Base-by-base conservation (phyloP, 139 green algal genomes). In the Zygnema cylindricum region DNA sequence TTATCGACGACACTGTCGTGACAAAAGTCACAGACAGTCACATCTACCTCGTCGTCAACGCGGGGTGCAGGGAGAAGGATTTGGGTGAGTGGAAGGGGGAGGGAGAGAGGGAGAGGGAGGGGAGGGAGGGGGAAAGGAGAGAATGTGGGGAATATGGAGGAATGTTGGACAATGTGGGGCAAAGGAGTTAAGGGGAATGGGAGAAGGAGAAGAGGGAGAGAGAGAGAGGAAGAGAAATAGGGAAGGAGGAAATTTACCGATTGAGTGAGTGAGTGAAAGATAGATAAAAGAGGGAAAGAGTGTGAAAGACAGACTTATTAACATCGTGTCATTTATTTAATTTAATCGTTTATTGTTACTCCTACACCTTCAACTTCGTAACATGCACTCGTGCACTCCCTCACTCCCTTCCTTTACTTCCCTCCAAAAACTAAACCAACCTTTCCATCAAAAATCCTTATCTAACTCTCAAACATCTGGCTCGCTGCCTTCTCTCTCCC, bases 31-130 rank as follows among this genome's bases (percentile, higher is more conserved):
- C 76, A 36, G 84, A 87, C 21, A 69, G 95, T 35, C 93, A 98
- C 42, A 88, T 99, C n/a, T 99, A 99, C 92, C 85, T 99, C 40
- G 97, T 99, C 22, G 92, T 99, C 41, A 99, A 99, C 89, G 97
- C 97, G 22, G 97, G 97, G 25, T 98, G 97, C 95, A 57, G 95
- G 25, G 96, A 99, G 0, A 99, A 99, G 93, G 97, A 99, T 92
- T 87, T 99, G 79, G 69, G 83, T 88, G 32, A 79, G 86, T n/a
- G n/a, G n/a, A n/a, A n/a, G n/a, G 55, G 21, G 1, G n/a, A n/a
- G n/a, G n/a, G n/a, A n/a, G n/a, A n/a, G n/a, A n/a, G n/a, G n/a
- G n/a, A n/a, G n/a, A n/a, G n/a, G n/a, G n/a, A n/a, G n/a, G n/a
- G n/a, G 30, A 35, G 30, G 57, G 57, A 35, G 25, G 57, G 30